Evolutionary conservation across 225 moss, liverwort and hornwort genomes (phyloP), one percentile per base, ranked within the genome.

Genomic region (Pleurozium schreberi): DNA sequence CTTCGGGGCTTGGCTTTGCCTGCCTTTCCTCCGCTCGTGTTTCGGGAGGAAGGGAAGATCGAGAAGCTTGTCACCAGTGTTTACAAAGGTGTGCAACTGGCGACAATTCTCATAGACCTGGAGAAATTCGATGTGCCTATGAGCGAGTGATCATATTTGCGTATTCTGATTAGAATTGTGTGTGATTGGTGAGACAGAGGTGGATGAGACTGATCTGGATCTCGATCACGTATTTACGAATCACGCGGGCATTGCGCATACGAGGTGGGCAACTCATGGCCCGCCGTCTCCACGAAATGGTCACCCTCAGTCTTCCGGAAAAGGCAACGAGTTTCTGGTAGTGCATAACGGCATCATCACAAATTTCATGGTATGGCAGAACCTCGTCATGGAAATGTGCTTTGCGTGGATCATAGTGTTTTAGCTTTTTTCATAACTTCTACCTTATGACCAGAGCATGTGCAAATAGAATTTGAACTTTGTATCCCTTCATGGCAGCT

Each of bases 261-360:
- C 99, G 42, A 94, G 99, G 78, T 99, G 99, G 99, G 99, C 99
- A 43, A 99, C 99, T n/a, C 99, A 99, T 84, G 99, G 99, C 45
- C 95, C 95, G 27, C 99, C 99, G 64, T 99, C 99, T 45, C 93
- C 96, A 33, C 95, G 93, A 62, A 99, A 99, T 89, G 97, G 97
- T 36, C 99, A 99, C 85, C 99, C 99, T 43, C 99, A 99, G 87
- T 96, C 99, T 49, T 99, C 99, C 77, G 99, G 99, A 61, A 95
- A 94, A 77, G 96, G 96, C 87, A 96, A 99, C 81, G 99, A 99
- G 75, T 99, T 99, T 92, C 94, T 99, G 7, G 99, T 99, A n/a
- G 99, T 99, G 88, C 99, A 99, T 62, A 99, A 99, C 84, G 99
- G 99, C 52, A 96, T 99, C 89, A 96, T 99, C 90, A 99, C 99